Percentiles rank a stretch among this genome's conserved stretches.
phyloP scores from a whole-genome alignment of 345 rosid species.

The Turnera subulata region DNA sequence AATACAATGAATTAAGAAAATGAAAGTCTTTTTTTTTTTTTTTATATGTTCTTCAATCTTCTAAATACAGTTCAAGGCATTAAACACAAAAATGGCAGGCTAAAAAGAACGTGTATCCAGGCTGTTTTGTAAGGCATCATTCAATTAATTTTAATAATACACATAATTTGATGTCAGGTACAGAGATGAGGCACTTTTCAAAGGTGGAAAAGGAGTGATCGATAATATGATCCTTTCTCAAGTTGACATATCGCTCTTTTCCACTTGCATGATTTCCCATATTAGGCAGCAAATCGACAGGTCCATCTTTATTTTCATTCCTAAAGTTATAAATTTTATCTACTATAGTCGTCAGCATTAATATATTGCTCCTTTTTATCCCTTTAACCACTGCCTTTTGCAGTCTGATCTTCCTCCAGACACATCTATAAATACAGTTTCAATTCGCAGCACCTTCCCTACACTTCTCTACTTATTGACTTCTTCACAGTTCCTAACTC shows the following conservation, averaged over 20 bases:
- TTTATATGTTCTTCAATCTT: too few relatives aligned
- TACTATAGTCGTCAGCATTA: not conserved
- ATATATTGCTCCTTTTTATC: not conserved
- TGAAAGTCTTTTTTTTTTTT: not conserved
- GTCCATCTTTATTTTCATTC: not conserved
- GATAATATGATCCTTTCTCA: not conserved
- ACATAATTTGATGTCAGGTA: slow-evolving; percentile 4
- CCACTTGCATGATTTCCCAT: not conserved
- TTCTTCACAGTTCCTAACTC: not conserved
- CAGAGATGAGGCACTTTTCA: not conserved
- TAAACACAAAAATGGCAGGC: not conserved
- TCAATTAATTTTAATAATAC: not conserved
- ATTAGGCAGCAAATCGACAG: not conserved
- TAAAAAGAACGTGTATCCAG: slow-evolving; percentile 3
- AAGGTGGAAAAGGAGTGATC: slow-evolving; percentile 5
- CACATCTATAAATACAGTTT: slow-evolving; percentile 25
- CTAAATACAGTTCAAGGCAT: too few relatives aligned
- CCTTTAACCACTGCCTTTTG: not conserved
- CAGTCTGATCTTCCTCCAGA: not conserved
- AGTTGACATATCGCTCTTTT: too few relatives aligned
- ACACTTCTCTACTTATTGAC: slow-evolving; percentile 11
- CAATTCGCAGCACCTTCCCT: slow-evolving; percentile 4
- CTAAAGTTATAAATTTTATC: too few relatives aligned
- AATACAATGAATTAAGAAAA: too few relatives aligned
- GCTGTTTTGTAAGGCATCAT: slow-evolving; percentile 1